A percentile compares a stretch with the other conserved stretches of the same genome.
Conservation (phyloP, 2,329 filamentous ascomycete genomes). For the Aspergillus nomiae region DNA sequence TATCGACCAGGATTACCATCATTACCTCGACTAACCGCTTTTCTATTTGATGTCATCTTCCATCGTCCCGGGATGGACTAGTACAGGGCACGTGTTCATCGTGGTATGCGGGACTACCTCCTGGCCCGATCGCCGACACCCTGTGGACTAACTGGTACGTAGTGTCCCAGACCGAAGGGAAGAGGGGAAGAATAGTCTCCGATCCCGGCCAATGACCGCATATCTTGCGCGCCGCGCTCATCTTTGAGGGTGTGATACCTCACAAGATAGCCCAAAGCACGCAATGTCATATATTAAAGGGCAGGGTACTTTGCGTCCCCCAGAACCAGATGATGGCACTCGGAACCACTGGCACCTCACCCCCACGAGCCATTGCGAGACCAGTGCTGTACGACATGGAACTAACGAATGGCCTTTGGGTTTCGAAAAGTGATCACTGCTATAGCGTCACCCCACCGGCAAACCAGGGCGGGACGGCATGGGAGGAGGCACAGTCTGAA, state of each 20-base stretch:
- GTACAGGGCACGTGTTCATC: slow-evolving; percentile 23
- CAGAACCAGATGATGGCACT: neutral
- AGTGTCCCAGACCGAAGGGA: neutral
- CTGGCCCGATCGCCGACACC: neutral
- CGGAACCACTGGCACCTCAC: neutral
- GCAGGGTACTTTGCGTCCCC: neutral
- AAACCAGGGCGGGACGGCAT: slow-evolving; percentile 19
- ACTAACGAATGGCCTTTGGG: neutral
- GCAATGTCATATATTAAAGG: neutral
- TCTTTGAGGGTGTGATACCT: neutral
- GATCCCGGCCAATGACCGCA: neutral
- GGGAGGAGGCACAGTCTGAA: neutral
- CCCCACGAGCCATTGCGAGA: neutral
- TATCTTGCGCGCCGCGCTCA: neutral
- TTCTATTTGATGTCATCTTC: neutral
- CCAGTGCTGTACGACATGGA: neutral
- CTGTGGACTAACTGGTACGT: neutral
- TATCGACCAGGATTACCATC: neutral
- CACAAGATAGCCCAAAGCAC: neutral
- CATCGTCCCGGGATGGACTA: neutral
- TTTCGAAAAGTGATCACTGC: neutral
- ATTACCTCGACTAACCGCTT: neutral
- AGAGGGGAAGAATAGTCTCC: neutral
- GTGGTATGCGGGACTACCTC: slow-evolving; percentile 20
- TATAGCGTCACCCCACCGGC: slow-evolving; percentile 3